Evolutionary conservation across 805 yeast species (phyloP).

Genomic region (Suhomyces emberorum): DNA sequence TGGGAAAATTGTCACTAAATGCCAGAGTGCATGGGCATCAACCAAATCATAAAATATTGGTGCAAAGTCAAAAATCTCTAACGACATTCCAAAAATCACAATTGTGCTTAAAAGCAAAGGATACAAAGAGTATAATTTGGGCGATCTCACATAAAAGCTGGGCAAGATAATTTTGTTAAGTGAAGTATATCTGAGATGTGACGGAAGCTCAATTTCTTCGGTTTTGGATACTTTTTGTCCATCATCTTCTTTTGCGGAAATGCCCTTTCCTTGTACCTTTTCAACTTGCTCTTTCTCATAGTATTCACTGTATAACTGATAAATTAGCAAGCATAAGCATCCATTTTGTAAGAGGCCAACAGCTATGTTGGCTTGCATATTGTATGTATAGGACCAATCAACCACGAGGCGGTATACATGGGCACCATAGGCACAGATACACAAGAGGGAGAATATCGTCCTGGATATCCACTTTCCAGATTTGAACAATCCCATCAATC

Average conservation of each 20-base stretch:
- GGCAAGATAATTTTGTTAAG: slow-evolving; percentile 22
- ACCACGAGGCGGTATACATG: slow-evolving; percentile 66
- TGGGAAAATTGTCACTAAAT: slow-evolving; percentile 67
- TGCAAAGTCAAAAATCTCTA: slow-evolving; percentile 88
- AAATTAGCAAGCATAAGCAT: slow-evolving; percentile 23
- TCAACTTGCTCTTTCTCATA: slow-evolving; percentile 21
- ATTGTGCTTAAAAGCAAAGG: slow-evolving; percentile 35
- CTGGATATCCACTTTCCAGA: slow-evolving; percentile 24
- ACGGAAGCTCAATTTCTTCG: neutral
- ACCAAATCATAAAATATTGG: slow-evolving; percentile 58
- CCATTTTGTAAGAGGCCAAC: slow-evolving; percentile 76
- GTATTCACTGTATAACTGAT: slow-evolving; percentile 28
- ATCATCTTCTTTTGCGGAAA: neutral
- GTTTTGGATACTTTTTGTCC: too few species aligned
- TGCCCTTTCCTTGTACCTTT: slow-evolving; percentile 8
- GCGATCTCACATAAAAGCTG: slow-evolving; percentile 30
- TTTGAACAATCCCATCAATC: slow-evolving; percentile 59
- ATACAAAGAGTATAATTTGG: slow-evolving; percentile 38
- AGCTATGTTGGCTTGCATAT: slow-evolving; percentile 83
- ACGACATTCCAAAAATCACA: slow-evolving; percentile 74
- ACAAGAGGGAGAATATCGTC: slow-evolving; percentile 33
- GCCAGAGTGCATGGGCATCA: slow-evolving; percentile 97
- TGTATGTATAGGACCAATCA: slow-evolving; percentile 90
- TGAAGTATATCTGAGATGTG: slow-evolving; percentile 22
- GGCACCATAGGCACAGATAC: slow-evolving; percentile 49